phyloP scores from a whole-genome alignment of 805 yeast species.

The Starmerella floris region DNA sequence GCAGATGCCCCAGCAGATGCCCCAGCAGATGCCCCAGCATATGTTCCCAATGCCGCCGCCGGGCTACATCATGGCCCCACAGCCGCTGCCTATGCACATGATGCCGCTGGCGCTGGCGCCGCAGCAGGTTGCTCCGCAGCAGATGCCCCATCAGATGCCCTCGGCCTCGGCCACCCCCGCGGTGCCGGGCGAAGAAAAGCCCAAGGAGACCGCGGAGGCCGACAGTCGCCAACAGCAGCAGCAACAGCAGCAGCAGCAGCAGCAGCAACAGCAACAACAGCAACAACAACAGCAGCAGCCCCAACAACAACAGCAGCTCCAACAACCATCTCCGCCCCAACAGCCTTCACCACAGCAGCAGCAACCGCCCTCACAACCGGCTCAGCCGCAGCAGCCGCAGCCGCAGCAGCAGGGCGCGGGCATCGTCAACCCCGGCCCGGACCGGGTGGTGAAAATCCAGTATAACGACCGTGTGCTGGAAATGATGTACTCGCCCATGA shows the following conservation, averaged over 20 bases:
- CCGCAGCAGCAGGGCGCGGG: not conserved
- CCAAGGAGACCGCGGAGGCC: not conserved
- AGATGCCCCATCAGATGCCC: not conserved
- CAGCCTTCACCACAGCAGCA: not conserved
- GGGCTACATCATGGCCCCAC: not conserved
- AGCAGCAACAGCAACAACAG: not conserved
- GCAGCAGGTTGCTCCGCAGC: not conserved
- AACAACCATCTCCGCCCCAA: not conserved
- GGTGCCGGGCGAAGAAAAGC: not conserved
- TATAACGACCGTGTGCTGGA: constrained; percentile 32
- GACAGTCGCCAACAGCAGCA: not conserved
- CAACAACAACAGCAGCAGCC: not conserved
- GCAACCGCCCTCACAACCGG: not conserved
- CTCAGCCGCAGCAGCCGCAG: not conserved
- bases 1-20: not conserved
- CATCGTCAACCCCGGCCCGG: constrained; percentile 7
- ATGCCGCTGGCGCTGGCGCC: not conserved
- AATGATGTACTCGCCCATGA: constrained; percentile 49
- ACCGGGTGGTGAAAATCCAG: constrained; percentile 25
- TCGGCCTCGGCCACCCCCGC: not conserved
- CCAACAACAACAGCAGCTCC: not conserved
- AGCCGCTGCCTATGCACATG: not conserved
- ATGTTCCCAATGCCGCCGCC: not conserved
- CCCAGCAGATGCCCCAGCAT: not conserved
- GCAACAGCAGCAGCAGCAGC: not conserved